Base-by-base conservation (phyloP, 2,329 filamentous ascomycete genomes). In the Anisogramma anomala region DNA sequence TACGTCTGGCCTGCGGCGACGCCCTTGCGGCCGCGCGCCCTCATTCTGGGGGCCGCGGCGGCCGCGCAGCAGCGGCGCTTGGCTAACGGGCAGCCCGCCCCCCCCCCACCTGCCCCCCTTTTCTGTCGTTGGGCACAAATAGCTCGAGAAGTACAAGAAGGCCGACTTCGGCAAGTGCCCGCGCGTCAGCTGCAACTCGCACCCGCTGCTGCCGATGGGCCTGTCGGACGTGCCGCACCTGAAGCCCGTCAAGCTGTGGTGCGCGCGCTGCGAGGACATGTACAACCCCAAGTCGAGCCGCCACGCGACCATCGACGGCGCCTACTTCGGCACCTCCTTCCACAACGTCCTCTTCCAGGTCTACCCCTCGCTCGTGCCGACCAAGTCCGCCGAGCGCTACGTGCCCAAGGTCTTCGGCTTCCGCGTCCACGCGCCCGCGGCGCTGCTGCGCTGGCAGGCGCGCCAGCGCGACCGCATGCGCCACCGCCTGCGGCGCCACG, bases 321-420 rank as follows among this genome's bases (percentile, higher is more conserved):
- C 91, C 50, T 98, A 96, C 71, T 98, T 98, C 53, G 91, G 91
- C 52, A 88, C 89, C 35, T 94, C 85, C 3, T 98, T 98, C 71
- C 89, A 95, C 71, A 95, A 95, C 66, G 95, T 98, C 63, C 78
- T 98, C 48, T 96, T 98, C 69, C 91, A 98, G 62, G 91, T 98
- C 41, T 96, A 96, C 60, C 89, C 91, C 5, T 79, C 84, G 18
- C 72, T 98, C 52, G 78, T 93, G 38, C 91, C 91, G 3, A 69
- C 78, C 51, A 98, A 96, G 72, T 86, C 78, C 52, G 71, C 79
- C 48, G 79, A 86, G 49, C 77, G 91, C 51, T 95, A 96, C 63
- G 76, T 89, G 42, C 91, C 91, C 18, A 78, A 84, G 44, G 82
- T 94, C 46, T 98, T 91, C 60, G 91, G 91, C 25, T 98, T 98